Evolutionary conservation across 2,329 filamentous ascomycete species (phyloP).

Genomic region (Fusarium nygamai): DNA sequence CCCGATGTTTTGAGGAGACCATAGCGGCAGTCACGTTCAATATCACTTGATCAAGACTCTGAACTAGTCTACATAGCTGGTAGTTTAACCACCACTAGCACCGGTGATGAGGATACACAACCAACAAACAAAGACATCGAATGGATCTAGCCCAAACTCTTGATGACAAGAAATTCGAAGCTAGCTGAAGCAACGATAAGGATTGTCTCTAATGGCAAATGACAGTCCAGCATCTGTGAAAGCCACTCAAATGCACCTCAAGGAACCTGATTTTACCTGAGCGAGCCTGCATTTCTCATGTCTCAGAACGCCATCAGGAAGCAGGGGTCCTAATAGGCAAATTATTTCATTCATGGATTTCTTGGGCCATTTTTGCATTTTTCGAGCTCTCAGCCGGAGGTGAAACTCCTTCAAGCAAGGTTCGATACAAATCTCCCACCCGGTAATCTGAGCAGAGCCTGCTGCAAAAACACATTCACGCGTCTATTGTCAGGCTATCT

Average conservation of each 20-base stretch:
- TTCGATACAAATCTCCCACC: neutral
- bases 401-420: neutral
- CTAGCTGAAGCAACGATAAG: slow-evolving; percentile 30
- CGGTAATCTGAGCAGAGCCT: neutral
- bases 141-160: slow-evolving; percentile 11
- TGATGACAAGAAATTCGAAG: neutral
- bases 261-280: neutral
- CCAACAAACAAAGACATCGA: slow-evolving; percentile 35
- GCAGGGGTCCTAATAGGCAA: slow-evolving; percentile 9
- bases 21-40: slow-evolving; percentile 19
- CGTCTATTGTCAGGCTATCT: neutral
- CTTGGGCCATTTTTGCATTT: slow-evolving; percentile 11
- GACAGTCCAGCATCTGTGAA: slow-evolving; percentile 8
- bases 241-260: slow-evolving; percentile 19
- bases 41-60: slow-evolving; percentile 21
- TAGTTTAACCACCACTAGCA: slow-evolving; percentile 22
- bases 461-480: neutral
- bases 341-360: neutral
- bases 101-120: slow-evolving; percentile 17
- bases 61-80: slow-evolving; percentile 32
- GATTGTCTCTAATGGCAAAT: slow-evolving; percentile 9
- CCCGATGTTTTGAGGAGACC: neutral
- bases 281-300: slow-evolving; percentile 19
- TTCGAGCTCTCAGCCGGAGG: neutral
- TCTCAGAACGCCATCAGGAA: slow-evolving; percentile 30